Evolutionary conservation across 192 early-diverging fungal genomes (phyloP).

Genomic region (Glomus cerebriforme): DNA sequence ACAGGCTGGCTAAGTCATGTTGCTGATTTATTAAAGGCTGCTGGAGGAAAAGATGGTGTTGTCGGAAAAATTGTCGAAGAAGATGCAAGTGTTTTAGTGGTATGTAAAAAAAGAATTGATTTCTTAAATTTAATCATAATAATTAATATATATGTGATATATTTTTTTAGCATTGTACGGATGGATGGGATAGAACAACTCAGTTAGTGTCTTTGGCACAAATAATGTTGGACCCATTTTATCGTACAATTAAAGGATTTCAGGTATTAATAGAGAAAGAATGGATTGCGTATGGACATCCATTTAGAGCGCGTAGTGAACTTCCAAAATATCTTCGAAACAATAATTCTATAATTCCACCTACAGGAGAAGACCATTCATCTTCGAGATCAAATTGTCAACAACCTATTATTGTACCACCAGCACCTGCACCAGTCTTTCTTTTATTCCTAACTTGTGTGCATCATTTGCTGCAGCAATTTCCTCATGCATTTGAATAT

Average conservation of each 20-base stretch:
- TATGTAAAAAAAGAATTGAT: constrained; percentile 30
- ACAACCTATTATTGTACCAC: not conserved
- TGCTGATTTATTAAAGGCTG: constrained; percentile 43
- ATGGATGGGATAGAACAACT: constrained; percentile 50
- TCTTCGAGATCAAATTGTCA: not conserved
- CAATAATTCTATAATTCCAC: not conserved
- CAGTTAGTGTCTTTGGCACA: constrained; percentile 48
- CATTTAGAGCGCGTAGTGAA: constrained; percentile 41
- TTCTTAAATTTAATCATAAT: not conserved
- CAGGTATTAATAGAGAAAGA: constrained; percentile 49
- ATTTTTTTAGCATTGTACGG: constrained; percentile 43
- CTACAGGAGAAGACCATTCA: not conserved
- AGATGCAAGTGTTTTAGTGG: constrained; percentile 43
- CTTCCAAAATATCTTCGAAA: constrained; percentile 7
- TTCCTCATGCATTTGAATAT: constrained; percentile 43
- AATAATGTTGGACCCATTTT: constrained; percentile 46
- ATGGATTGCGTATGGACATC: constrained; percentile 46
- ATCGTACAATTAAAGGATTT: constrained; percentile 43
- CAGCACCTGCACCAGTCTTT: constrained; percentile 43
- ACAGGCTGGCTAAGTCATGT: constrained; percentile 47
- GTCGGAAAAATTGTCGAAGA: constrained; percentile 40
- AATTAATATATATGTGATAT: not conserved
- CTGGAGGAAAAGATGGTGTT: constrained; percentile 41
- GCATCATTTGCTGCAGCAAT: constrained; percentile 44
- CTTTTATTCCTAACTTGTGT: constrained; percentile 47